Evolutionary conservation across 768 basidiomycete species (phyloP), one percentile per base, ranked within the genome.

Genomic region (Hydnomerulius pinastri): DNA sequence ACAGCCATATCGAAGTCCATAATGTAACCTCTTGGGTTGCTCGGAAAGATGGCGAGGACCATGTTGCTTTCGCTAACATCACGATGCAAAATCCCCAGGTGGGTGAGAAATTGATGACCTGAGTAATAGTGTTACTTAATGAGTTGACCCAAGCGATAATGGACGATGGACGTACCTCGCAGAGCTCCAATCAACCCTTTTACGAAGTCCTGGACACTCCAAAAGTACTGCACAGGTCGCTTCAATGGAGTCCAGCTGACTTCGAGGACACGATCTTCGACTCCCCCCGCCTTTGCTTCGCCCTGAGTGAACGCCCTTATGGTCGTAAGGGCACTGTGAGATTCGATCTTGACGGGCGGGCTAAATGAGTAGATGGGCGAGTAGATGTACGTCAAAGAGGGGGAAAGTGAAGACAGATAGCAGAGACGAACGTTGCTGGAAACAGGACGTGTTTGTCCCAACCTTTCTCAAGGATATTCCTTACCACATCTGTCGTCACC

Each of bases 1-100:
- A 46, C 21, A 20, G 44, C 44, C 28, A 32, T 46, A 15, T 67
- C 64, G 9, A 69, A 55, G 44, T 64, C 65, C 13, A 50, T 65
- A 63, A 40, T n/a, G 60, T 62, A 21, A 21, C 40, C 17, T 25
- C 42, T 17, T 12, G 4, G 5, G 4, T 13, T 47, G 53, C 36
- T 52, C 30, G 35, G 42, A 23, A 21, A 32, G 20, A 12, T 29
- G 24, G 56, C 43, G 15, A 68, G 59, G 17, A 71, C 55, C 18
- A 71, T 53, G 44, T 69, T 68, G 3, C 64, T 66, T 9, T 56
- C 56, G 51, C 64, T 68, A 45, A 67, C 51, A 46, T 69, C 62
- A 13, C 67, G 55, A 48, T 70, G 67, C 4, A 66, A 53, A 36
- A 70, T 62, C 3, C 59, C 57, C 25, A 39, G 24, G 12, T 39